These are phyloP conservation scores for Monosporozyma unispora DNA, from an alignment of 805 yeast species.

Conservation along the genomic window DNA sequence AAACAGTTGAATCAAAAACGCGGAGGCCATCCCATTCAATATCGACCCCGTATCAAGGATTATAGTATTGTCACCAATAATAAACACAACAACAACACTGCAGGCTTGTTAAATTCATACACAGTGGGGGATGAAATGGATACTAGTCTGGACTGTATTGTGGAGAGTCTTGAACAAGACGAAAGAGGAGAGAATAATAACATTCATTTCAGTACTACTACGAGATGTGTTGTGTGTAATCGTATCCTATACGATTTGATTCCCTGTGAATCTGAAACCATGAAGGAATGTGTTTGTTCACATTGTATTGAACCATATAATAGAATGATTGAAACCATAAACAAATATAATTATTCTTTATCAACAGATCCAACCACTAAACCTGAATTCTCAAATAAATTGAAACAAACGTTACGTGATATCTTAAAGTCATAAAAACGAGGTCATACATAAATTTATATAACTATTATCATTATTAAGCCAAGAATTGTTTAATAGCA, in stretches of 20 bases:
- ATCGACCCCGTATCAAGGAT: not conserved
- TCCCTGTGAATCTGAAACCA: not conserved
- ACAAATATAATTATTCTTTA: not conserved
- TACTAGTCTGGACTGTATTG: not conserved
- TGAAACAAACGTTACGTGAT: slow-evolving; percentile 15
- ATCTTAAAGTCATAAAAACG: slow-evolving; percentile 32
- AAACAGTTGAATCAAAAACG: not conserved
- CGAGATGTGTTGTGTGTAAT: not conserved
- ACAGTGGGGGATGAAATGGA: not conserved
- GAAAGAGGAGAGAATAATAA: not conserved
- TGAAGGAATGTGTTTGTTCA: not conserved
- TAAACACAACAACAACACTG: not conserved
- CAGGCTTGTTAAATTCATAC: not conserved
- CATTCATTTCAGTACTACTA: not conserved
- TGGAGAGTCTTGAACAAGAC: not conserved
- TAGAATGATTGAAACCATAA: not conserved
- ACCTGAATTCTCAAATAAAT: slow-evolving; percentile 1
- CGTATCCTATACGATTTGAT: not conserved
- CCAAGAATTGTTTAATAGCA: slow-evolving; percentile 10
- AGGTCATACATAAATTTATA: slow-evolving; percentile 30
- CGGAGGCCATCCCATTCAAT: not conserved
- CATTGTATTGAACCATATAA: not conserved
- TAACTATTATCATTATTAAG: not conserved
- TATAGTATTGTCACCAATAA: not conserved
- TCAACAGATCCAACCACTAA: not conserved